A percentile compares a stretch with the other conserved stretches of the same genome.
Evolutionary conservation across 2,329 filamentous ascomycete species (phyloP).

Genomic region (Trichoderma sp.): DNA sequence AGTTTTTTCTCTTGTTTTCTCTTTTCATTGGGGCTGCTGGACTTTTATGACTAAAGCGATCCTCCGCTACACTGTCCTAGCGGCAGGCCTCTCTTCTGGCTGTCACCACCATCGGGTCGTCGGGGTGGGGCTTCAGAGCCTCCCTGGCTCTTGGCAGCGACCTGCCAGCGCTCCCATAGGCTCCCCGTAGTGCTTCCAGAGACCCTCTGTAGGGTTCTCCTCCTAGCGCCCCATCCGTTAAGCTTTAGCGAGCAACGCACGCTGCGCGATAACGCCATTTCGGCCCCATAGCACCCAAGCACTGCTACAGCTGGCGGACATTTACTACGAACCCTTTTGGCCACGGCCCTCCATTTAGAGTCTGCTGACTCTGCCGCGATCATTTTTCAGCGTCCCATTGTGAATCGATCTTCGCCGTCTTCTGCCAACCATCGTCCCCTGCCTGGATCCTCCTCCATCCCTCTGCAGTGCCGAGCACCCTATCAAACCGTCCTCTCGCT

Average conservation of each 20-base stretch:
- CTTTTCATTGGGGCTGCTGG: constrained; percentile 9
- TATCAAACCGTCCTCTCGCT: not conserved
- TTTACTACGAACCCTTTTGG: not conserved
- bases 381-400: constrained; percentile 4
- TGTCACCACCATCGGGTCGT: constrained; percentile 22
- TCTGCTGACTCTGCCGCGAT: constrained; percentile 1
- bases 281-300: constrained; percentile 41
- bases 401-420: constrained; percentile 6
- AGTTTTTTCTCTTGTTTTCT: not conserved
- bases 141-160: not conserved
- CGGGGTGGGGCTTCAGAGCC: constrained; percentile 19
- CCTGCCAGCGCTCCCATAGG: not conserved
- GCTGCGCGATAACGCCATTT: constrained; percentile 42
- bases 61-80: not conserved
- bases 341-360: not conserved
- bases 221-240: constrained; percentile 15
- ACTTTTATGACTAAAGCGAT: constrained; percentile 20
- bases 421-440: constrained; percentile 8
- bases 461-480: not conserved
- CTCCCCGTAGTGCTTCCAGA: not conserved
- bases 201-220: not conserved
- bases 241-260: constrained; percentile 23
- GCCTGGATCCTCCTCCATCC: constrained; percentile 11
- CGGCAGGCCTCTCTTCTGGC: not conserved
- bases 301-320: not conserved